Base-by-base conservation (phyloP, 768 basidiomycete genomes). In the Rhodotorula graminis region DNA sequence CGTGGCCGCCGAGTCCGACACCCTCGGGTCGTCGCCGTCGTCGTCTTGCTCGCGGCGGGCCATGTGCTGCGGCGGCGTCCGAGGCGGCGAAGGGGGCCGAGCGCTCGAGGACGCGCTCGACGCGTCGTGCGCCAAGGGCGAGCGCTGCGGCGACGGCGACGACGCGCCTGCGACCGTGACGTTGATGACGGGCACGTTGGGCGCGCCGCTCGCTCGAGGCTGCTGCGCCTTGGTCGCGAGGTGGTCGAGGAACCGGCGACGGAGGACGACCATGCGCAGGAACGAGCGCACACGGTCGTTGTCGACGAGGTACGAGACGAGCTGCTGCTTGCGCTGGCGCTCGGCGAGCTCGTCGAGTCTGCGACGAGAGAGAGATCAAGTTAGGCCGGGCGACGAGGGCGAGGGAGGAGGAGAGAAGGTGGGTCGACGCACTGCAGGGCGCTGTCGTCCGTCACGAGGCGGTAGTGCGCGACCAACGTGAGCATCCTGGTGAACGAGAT, bases 401-500 rank as follows among this genome's bases (percentile, higher is more conserved):
- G 19, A 23, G 49, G 23, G 19, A 5, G 15, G 5, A 11, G 10
- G 25, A 46, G 44, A 4, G 47, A 61, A 58, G 27, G n/a, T 9
- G n/a, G 12, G n/a, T 15, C 15, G 21, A 86, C 91, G 79, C 80
- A 95, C 94, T 88, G 86, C 37, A 98, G 82, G 23, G 94, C 94
- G 44, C 92, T 90, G 40, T 86, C 87, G 81, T 96, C 93, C 62
- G 91, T 86, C 73, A 97, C 92, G 64, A 98, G 82, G 80, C 91
- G 93, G 82, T 97, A 89, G 79, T 96, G 95, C 2, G 91, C 89
- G 53, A 98, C 83, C 10, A 97, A 82, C 47, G 90, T 79, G 6
- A 98, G 85, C 91, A 95, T 95, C 58, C 88, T 86, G 1, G 88
- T 91, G 83, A 97, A 97, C 33, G 91, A 90, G 71, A 98, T 92